Evolutionary conservation across 352 stramenopile genomes (phyloP).

Genomic region (Pythium rishiriense): DNA sequence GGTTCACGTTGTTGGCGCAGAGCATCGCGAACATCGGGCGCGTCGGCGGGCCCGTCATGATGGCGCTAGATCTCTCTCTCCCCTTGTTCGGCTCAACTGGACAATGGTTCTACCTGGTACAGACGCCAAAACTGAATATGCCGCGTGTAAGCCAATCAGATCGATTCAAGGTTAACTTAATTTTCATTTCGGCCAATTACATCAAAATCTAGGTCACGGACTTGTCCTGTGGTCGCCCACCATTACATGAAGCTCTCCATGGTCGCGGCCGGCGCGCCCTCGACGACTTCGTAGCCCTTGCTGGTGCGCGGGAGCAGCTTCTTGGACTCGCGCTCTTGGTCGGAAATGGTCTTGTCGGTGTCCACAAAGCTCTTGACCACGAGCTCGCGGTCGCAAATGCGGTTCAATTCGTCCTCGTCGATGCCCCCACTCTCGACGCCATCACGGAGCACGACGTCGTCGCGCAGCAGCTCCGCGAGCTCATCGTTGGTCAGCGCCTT

Average conservation of each 20-base stretch:
- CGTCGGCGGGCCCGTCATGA: conserved; percentile 11
- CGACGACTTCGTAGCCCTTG: conserved; percentile 80
- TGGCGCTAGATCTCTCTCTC: neutral
- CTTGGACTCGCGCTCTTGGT: conserved; percentile 14
- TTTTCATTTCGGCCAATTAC: conserved; percentile 26
- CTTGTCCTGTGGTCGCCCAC: neutral
- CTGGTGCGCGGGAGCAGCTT: conserved; percentile 52
- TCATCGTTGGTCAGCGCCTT: conserved; percentile 71
- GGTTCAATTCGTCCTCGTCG: conserved; percentile 50
- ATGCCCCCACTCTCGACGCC: conserved; percentile 80
- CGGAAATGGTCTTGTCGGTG: conserved; percentile 28
- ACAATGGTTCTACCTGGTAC: too few species aligned
- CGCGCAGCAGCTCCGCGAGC: conserved; percentile 69
- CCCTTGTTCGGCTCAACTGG: too few species aligned
- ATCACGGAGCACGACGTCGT: conserved; percentile 71
- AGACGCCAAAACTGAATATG: neutral
- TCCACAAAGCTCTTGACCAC: conserved; percentile 80
- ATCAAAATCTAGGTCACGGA: neutral
- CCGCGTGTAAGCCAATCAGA: conserved; percentile 9
- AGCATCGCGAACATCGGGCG: conserved; percentile 85
- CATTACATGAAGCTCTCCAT: conserved; percentile 78
- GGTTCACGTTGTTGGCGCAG: conserved; percentile 91
- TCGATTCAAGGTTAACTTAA: conserved; percentile 1
- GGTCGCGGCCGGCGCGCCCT: conserved; percentile 40
- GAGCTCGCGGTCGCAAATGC: conserved; percentile 68